Evolutionary conservation across 2,329 filamentous ascomycete genomes (phyloP).

Genomic region (Sphaceloma murrayae): DNA sequence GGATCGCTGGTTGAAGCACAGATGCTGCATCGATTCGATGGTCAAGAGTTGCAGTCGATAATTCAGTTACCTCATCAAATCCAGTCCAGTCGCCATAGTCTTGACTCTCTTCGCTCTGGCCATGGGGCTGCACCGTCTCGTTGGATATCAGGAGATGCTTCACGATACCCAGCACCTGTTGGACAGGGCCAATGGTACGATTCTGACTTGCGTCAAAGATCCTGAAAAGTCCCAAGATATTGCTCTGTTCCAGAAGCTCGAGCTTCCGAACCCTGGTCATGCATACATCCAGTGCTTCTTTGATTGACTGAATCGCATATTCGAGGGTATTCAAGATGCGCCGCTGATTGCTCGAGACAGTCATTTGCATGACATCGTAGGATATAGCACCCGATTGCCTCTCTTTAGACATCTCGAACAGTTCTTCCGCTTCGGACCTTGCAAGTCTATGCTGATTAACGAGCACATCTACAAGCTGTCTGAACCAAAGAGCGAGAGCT

Average conservation of each 20-base stretch:
- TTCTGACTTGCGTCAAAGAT: slow-evolving; percentile 40
- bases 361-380: slow-evolving; percentile 40
- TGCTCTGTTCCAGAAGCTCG: slow-evolving; percentile 33
- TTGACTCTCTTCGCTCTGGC: slow-evolving; percentile 50
- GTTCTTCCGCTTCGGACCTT: slow-evolving; percentile 49
- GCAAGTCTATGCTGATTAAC: slow-evolving; percentile 47
- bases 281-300: slow-evolving; percentile 38
- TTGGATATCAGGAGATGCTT: slow-evolving; percentile 30
- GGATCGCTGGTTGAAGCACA: slow-evolving; percentile 30
- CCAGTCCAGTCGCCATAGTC: slow-evolving; percentile 53
- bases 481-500: slow-evolving; percentile 47
- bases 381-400: slow-evolving; percentile 34
- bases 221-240: slow-evolving; percentile 37
- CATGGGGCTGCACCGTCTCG: slow-evolving; percentile 23
- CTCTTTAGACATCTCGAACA: slow-evolving; percentile 33
- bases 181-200: slow-evolving; percentile 38
- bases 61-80: slow-evolving; percentile 35
- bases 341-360: slow-evolving; percentile 48
- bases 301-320: slow-evolving; percentile 44
- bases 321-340: slow-evolving; percentile 47
- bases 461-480: slow-evolving; percentile 44
- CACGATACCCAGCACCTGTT: slow-evolving; percentile 42
- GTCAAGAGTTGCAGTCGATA: neutral
- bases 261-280: slow-evolving; percentile 19
- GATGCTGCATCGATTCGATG: neutral